phyloP scores from a whole-genome alignment of 768 basidiomycete genomes.

The Suillus subaureus region DNA sequence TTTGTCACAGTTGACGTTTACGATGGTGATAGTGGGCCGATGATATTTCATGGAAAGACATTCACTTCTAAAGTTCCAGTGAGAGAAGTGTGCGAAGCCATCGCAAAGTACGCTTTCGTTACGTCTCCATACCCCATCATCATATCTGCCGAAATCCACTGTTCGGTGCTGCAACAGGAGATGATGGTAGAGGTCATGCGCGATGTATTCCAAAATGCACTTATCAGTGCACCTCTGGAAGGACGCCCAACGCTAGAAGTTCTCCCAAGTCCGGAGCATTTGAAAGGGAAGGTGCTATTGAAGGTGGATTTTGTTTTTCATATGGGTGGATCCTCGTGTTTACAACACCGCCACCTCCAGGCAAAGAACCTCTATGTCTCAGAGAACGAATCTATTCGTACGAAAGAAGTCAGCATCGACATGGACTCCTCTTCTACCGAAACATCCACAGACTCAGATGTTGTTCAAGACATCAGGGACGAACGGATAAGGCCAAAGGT shows the following conservation, averaged over 20 bases:
- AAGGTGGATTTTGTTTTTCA: conserved; percentile 54
- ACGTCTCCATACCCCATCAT: conserved; percentile 91
- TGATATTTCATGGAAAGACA: conserved; percentile 89
- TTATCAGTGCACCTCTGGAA: conserved; percentile 52
- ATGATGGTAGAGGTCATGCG: conserved; percentile 75
- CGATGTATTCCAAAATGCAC: conserved; percentile 55
- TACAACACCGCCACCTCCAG: conserved; percentile 35
- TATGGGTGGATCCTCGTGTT: conserved; percentile 1
- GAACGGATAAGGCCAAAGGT: conserved; percentile 29
- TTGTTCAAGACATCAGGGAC: conserved; percentile 25
- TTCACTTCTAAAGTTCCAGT: conserved; percentile 82
- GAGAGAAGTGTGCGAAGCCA: conserved; percentile 80
- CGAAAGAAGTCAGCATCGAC: conserved; percentile 38
- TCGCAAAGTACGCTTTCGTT: conserved; percentile 88
- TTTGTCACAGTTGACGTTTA: conserved; percentile 78
- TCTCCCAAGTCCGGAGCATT: conserved; percentile 83
- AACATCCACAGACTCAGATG: conserved; percentile 36
- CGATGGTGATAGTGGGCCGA: conserved; percentile 83
- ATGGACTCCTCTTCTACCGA: conserved; percentile 47
- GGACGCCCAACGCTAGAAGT: conserved; percentile 47
- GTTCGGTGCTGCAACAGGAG: conserved; percentile 77
- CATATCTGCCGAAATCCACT: conserved; percentile 93
- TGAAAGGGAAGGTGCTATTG: conserved; percentile 78
- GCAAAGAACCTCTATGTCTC: conserved; percentile 76
- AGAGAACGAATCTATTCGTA: conserved; percentile 35